phyloP scores from a whole-genome alignment of 495 filamentous ascomycete species.

The Talaromyces thailandensis region DNA sequence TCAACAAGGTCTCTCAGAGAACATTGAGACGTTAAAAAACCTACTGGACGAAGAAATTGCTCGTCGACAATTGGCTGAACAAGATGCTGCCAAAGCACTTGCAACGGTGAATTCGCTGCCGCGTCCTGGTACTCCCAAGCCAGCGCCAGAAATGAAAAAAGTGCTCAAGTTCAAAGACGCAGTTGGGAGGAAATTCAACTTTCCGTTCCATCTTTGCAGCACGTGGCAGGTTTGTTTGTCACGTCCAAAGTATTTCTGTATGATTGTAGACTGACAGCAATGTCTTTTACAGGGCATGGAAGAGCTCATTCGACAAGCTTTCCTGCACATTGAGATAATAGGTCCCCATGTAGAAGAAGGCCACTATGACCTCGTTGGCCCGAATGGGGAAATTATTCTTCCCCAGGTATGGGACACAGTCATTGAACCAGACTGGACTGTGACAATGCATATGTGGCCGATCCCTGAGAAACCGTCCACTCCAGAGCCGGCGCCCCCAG shows the following conservation, averaged over 20 bases:
- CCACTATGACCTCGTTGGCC: slow-evolving; percentile 77
- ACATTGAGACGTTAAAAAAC: too few relatives aligned
- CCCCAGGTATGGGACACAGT: slow-evolving; percentile 82
- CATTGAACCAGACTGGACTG: slow-evolving; percentile 76
- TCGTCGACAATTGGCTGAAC: too few relatives aligned
- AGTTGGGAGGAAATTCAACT: slow-evolving; percentile 75
- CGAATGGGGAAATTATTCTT: slow-evolving; percentile 80
- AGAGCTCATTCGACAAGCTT: slow-evolving; percentile 80
- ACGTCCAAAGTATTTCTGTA: not conserved
- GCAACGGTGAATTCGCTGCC: too few relatives aligned
- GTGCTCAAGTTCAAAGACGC: slow-evolving; percentile 68
- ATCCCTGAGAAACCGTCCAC: slow-evolving; percentile 52
- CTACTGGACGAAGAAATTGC: too few relatives aligned
- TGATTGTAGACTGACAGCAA: not conserved
- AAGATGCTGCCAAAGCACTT: too few relatives aligned
- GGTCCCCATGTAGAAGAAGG: slow-evolving; percentile 77
- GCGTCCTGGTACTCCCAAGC: too few relatives aligned
- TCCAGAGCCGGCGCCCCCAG: too few relatives aligned
- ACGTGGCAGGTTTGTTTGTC: slow-evolving; percentile 62
- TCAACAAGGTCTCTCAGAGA: too few relatives aligned
- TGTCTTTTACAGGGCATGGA: slow-evolving; percentile 60
- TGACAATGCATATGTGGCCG: slow-evolving; percentile 98
- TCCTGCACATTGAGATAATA: slow-evolving; percentile 73
- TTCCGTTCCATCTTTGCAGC: slow-evolving; percentile 70
- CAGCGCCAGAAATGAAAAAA: too few relatives aligned